Evolutionary conservation across 2,329 filamentous ascomycete genomes (phyloP).

Genomic region (Sarocladiaceae sp.): DNA sequence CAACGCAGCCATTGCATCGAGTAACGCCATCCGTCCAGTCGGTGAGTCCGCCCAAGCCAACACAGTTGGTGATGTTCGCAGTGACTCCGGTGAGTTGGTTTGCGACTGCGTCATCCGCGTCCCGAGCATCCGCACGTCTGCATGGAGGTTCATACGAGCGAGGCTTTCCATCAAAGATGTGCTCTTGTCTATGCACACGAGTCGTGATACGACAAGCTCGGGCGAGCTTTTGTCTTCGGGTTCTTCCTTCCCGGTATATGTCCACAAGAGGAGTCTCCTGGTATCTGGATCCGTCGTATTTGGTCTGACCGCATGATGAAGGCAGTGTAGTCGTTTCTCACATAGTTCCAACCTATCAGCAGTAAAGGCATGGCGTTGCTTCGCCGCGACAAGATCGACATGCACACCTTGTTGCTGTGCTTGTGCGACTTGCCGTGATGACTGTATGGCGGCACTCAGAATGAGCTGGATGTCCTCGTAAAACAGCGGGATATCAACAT

Average conservation of each 20-base stretch:
- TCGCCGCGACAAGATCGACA: no score
- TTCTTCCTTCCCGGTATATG: conserved; percentile 23
- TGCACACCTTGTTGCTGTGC: conserved; percentile 16
- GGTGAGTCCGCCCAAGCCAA: conserved; percentile 11
- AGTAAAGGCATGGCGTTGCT: conserved; percentile 12
- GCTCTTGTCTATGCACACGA: conserved; percentile 25
- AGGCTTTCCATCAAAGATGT: conserved; percentile 30
- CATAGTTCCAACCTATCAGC: conserved; percentile 13
- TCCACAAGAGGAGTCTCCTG: conserved; percentile 16
- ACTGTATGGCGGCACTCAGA: conserved; percentile 22
- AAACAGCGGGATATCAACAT: conserved; percentile 20
- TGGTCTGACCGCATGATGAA: conserved; percentile 13
- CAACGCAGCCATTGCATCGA: conserved; percentile 1
- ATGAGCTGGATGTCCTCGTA: conserved; percentile 27
- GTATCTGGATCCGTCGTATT: not conserved
- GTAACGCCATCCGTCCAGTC: not conserved
- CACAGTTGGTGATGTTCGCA: conserved; percentile 16
- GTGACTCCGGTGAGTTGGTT: conserved; percentile 13
- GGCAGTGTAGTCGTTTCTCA: conserved; percentile 19
- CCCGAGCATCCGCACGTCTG: conserved; percentile 25
- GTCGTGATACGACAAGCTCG: conserved; percentile 18
- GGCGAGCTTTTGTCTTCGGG: conserved; percentile 18
- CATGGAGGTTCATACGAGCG: conserved; percentile 28
- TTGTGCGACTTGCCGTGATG: conserved; percentile 25
- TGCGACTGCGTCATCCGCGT: conserved; percentile 17